A percentile compares a stretch with the other conserved stretches of the same genome.
Evolutionary conservation across 2,329 filamentous ascomycete species (phyloP).

Genomic region (Pseudogymnoascus sp.): DNA sequence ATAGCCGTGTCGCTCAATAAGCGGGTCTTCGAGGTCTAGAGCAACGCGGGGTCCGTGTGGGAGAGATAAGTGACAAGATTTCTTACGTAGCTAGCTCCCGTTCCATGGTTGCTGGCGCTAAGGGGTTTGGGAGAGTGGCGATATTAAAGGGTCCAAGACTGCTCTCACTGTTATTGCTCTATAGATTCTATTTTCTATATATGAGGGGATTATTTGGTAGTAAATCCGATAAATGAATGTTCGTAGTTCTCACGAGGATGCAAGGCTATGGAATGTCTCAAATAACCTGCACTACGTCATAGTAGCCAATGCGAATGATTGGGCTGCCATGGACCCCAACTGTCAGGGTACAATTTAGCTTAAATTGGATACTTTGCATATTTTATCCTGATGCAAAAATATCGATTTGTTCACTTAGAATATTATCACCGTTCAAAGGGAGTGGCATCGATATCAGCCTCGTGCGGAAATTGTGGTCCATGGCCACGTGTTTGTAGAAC

Average conservation of each 20-base stretch:
- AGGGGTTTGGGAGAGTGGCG: not conserved
- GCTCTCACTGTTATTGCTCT: not conserved
- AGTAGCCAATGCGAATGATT: not conserved
- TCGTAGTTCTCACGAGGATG: not conserved
- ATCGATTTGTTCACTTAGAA: not conserved
- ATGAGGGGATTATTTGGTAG: not conserved
- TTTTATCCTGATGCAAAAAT: not conserved
- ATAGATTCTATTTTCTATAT: not conserved
- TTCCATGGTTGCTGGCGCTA: not conserved
- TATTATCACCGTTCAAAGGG: not conserved
- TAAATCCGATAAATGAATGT: not conserved
- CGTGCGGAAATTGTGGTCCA: not conserved
- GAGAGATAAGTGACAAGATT: constrained; percentile 9
- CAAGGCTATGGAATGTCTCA: constrained; percentile 2
- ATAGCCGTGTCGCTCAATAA: not conserved
- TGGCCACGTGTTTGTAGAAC: not conserved
- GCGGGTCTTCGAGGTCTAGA: constrained; percentile 4
- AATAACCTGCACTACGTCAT: not conserved
- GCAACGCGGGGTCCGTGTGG: not conserved
- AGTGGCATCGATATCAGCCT: not conserved
- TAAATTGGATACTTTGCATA: not conserved
- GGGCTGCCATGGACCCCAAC: not conserved
- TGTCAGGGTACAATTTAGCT: not conserved
- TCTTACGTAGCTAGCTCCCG: constrained; percentile 9
- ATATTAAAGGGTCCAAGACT: not conserved